Evolutionary conservation across 306 rosid genomes (phyloP).

Genomic region (Astragalus membranaceus): DNA sequence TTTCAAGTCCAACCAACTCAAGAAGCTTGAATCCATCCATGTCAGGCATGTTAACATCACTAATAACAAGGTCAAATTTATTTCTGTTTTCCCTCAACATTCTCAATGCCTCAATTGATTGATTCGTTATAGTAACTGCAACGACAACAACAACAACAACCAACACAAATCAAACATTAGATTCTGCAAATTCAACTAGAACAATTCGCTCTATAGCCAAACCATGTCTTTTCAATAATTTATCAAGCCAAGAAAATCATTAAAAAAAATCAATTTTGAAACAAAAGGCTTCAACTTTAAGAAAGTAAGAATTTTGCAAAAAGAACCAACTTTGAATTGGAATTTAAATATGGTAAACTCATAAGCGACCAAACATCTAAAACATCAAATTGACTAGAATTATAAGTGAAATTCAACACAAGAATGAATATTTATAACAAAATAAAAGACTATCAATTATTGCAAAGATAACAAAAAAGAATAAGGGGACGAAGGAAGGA

Average conservation of each 20-base stretch:
- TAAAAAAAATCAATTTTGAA: neutral
- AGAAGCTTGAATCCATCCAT: slow-evolving; percentile 93
- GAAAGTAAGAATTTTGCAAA: neutral
- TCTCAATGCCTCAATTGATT: slow-evolving; percentile 55
- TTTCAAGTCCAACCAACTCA: slow-evolving; percentile 82
- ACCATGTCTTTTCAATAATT: too few relatives aligned
- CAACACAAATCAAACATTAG: slow-evolving; percentile 19
- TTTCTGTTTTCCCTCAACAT: slow-evolving; percentile 76
- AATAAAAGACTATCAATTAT: neutral
- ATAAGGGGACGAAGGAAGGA: slow-evolving; percentile 18
- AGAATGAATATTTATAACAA: neutral
- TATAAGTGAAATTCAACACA: neutral
- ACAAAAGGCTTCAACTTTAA: slow-evolving; percentile 1
- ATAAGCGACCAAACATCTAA: neutral
- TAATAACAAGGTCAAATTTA: slow-evolving; percentile 73
- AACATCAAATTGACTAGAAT: neutral
- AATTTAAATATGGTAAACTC: neutral
- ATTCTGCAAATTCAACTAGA: neutral
- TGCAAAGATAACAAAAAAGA: neutral
- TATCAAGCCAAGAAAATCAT: too few relatives aligned
- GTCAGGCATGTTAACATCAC: slow-evolving; percentile 89
- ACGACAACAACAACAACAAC: too few relatives aligned
- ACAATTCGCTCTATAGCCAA: too few relatives aligned
- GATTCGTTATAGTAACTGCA: slow-evolving; percentile 69
- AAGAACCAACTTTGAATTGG: neutral